Evolutionary conservation across 176 grass and related monocot genomes (phyloP).

Genomic region (Eragrostis nindensis): DNA sequence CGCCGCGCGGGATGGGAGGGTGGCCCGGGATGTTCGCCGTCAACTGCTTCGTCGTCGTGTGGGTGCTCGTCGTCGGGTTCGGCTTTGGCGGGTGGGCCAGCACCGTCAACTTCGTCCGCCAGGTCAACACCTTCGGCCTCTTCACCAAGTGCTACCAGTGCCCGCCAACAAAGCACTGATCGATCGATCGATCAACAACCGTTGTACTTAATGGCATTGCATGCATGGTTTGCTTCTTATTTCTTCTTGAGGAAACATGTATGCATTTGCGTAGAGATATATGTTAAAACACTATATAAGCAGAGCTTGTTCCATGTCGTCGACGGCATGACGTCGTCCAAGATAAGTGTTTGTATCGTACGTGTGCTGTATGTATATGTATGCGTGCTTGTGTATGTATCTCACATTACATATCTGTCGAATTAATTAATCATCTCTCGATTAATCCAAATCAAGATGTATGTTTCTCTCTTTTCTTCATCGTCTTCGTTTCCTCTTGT

Average conservation of each 20-base stretch:
- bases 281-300: background rate
- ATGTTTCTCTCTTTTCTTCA: background rate
- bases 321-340: background rate
- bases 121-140: conserved; percentile 82
- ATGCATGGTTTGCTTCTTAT: background rate
- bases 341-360: background rate
- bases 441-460: background rate
- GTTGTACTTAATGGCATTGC: background rate
- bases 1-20: conserved; percentile 56
- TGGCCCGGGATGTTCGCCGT: conserved; percentile 67
- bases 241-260: conserved; percentile 21
- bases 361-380: background rate
- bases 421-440: conserved; percentile 6
- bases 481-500: too few relatives aligned
- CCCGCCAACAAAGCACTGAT: conserved; percentile 73
- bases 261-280: background rate
- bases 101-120: conserved; percentile 77
- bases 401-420: conserved; percentile 18
- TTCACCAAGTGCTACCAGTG: conserved; percentile 99
- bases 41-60: conserved; percentile 80
- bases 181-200: too few relatives aligned
- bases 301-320: conserved; percentile 17
- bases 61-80: conserved; percentile 93
- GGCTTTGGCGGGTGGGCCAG: conserved; percentile 97
- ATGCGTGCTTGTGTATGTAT: background rate